Conservation (phyloP, 1,284 basidiomycete genomes). For the Leccinum cinnamomeum region DNA sequence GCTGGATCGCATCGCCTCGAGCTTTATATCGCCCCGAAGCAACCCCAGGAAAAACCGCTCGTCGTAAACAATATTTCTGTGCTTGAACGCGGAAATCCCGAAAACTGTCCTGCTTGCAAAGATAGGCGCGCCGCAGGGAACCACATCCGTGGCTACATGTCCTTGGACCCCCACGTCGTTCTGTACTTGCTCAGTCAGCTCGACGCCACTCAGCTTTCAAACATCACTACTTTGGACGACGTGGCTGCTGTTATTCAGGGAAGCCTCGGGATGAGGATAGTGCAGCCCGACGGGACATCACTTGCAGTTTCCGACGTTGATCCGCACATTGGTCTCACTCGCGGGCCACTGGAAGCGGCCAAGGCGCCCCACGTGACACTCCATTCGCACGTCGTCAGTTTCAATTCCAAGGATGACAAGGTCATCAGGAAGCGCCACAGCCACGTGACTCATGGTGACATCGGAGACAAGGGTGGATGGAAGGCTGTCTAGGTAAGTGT, state of each 20-base stretch:
- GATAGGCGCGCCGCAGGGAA: constrained; percentile 13
- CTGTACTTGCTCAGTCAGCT: constrained; percentile 12
- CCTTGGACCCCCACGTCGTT: constrained; percentile 16
- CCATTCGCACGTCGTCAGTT: constrained; percentile 9
- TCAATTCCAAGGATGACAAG: background rate
- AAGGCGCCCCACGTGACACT: constrained; percentile 14
- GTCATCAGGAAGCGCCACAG: background rate
- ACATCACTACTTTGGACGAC: constrained; percentile 6
- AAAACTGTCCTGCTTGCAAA: constrained; percentile 12
- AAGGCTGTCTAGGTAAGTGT: constrained; percentile 5
- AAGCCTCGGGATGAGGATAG: constrained; percentile 15
- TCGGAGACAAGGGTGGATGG: constrained; percentile 4
- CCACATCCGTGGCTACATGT: constrained; percentile 16
- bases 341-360: background rate
- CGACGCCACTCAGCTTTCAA: background rate
- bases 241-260: constrained; percentile 5
- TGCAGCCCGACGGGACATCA: constrained; percentile 15
- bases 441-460: background rate
- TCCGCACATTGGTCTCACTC: background rate
- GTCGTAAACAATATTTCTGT: constrained; percentile 22
- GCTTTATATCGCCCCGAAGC: constrained; percentile 12
- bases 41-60: background rate
- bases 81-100: constrained; percentile 10
- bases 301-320: constrained; percentile 7
- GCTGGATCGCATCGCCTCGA: constrained; percentile 23